These are phyloP conservation scores for Dysphania ambrosioides DNA, from an alignment of 148 eudicot genomes.

Conservation along the genomic window DNA sequence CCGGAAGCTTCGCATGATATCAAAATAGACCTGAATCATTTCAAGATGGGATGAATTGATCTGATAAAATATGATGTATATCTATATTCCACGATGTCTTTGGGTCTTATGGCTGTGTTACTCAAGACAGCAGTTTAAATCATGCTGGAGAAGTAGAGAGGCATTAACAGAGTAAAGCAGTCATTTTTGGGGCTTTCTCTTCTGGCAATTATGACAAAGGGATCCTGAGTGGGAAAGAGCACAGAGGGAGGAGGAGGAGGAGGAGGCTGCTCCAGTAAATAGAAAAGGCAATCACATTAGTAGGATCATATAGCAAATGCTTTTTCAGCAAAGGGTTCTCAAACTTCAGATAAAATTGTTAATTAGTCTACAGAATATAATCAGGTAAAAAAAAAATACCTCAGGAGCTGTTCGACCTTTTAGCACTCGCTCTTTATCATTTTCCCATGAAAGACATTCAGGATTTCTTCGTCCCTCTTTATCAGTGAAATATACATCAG, in stretches of 20 bases:
- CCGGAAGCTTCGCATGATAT: slow-evolving; percentile 95
- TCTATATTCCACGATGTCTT: neutral
- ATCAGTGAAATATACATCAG: slow-evolving; percentile 88
- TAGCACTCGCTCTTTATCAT: slow-evolving; percentile 84
- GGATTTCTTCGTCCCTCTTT: slow-evolving; percentile 81
- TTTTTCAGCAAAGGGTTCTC: neutral
- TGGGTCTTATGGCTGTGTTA: neutral
- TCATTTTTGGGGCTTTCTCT: neutral
- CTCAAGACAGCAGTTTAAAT: neutral
- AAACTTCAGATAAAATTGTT: neutral
- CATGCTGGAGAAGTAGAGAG: neutral
- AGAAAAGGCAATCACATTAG: neutral
- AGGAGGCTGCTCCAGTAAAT: neutral
- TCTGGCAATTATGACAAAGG: neutral
- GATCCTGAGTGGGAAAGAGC: neutral
- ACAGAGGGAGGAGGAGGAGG: neutral
- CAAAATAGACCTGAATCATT: slow-evolving; percentile 79
- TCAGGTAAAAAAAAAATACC: slow-evolving; percentile 41
- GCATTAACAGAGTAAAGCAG: neutral
- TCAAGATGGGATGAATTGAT: slow-evolving; percentile 5
- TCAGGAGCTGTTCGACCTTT: slow-evolving; percentile 90
- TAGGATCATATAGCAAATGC: neutral
- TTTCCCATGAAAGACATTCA: slow-evolving; percentile 96
- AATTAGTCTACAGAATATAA: neutral
- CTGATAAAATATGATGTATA: neutral